Conservation (phyloP, 805 yeast genomes). For the Yamadazyma akitaensis region DNA sequence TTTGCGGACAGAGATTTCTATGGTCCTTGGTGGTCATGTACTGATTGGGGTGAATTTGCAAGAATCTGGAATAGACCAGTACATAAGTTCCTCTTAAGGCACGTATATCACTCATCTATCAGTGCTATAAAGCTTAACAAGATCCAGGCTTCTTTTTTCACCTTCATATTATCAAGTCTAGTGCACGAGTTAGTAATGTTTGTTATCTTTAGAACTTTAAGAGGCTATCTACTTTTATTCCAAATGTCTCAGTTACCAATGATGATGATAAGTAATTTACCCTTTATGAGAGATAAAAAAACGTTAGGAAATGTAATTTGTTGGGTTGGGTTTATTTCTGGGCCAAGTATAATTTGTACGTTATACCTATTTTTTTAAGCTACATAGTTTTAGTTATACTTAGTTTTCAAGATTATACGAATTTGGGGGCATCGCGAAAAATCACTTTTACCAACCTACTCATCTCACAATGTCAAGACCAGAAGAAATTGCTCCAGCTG, state of each 20-base stretch:
- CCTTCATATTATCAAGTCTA: constrained; percentile 74
- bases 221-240: constrained; percentile 75
- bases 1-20: constrained; percentile 93
- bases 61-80: constrained; percentile 95
- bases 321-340: constrained; percentile 88
- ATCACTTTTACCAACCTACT: background rate
- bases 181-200: constrained; percentile 94
- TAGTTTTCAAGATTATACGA: background rate
- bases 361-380: constrained; percentile 69
- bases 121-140: constrained; percentile 68
- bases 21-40: constrained; percentile 97
- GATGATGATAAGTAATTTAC: constrained; percentile 59
- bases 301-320: constrained; percentile 77
- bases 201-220: constrained; percentile 70
- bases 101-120: constrained; percentile 89
- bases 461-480: constrained; percentile 77
- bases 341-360: constrained; percentile 86
- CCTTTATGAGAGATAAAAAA: constrained; percentile 50
- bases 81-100: constrained; percentile 82
- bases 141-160: constrained; percentile 65
- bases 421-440: constrained; percentile 3
- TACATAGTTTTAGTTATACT: background rate
- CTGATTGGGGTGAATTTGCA: constrained; percentile 90
- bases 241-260: constrained; percentile 91
- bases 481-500: constrained; percentile 95